Evolutionary conservation across 2,329 filamentous ascomycete genomes (phyloP).

Genomic region (Aureobasidium sp.): DNA sequence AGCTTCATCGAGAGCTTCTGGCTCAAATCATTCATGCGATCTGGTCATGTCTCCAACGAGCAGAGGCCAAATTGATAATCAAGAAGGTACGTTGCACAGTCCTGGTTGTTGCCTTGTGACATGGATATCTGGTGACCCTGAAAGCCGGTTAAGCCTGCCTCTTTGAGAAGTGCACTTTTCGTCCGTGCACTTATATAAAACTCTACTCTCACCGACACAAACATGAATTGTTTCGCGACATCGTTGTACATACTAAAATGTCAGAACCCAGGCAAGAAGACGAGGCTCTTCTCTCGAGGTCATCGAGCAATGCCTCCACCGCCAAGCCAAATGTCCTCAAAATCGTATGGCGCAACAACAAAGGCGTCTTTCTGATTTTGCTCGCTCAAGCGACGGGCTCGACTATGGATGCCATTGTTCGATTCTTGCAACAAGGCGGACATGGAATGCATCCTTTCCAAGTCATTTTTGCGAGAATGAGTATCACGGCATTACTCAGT

Average conservation of each 20-base stretch:
- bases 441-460: conserved; percentile 12
- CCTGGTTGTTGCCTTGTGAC: background rate
- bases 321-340: background rate
- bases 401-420: conserved; percentile 14
- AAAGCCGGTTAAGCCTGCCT: background rate
- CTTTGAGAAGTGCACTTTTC: background rate
- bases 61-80: background rate
- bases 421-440: conserved; percentile 10
- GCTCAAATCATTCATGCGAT: background rate
- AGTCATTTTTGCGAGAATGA: conserved; percentile 13
- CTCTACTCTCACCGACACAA: background rate
- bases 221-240: background rate
- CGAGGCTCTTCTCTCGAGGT: background rate
- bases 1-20: too few species aligned
- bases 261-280: background rate
- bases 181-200: conserved; percentile 3
- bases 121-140: background rate
- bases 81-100: background rate
- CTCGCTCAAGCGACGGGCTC: conserved; percentile 7
- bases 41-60: too few species aligned
- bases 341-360: conserved; percentile 3
- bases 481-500: background rate
- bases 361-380: conserved; percentile 12
- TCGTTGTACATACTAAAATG: background rate
- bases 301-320: background rate